These are phyloP conservation scores for Acorus calamus DNA, from an alignment of 106 monocot species.

Conservation along the genomic window DNA sequence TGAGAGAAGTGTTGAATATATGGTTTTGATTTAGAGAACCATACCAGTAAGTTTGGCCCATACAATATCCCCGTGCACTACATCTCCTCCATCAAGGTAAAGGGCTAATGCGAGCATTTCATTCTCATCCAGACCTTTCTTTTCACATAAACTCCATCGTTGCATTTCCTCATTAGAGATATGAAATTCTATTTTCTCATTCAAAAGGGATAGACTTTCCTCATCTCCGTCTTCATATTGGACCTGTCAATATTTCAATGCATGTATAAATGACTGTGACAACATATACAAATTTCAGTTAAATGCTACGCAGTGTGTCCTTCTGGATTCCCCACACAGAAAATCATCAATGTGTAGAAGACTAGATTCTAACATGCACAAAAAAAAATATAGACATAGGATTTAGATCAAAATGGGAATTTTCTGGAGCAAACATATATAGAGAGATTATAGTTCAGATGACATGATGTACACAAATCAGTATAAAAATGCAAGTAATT, in stretches of 20 bases:
- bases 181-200: conserved; percentile 74
- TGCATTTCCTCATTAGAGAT: conserved; percentile 53
- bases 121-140: conserved; percentile 44
- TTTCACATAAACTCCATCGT: conserved; percentile 47
- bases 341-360: no score
- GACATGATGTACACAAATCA: background rate
- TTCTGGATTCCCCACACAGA: no score
- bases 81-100: conserved; percentile 56
- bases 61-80: conserved; percentile 78
- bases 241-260: conserved; percentile 27
- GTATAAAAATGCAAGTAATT: background rate
- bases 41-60: conserved; percentile 97
- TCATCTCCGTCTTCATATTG: conserved; percentile 75
- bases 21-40: background rate
- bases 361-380: no score
- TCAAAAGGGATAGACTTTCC: conserved; percentile 39
- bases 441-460: no score
- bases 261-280: background rate
- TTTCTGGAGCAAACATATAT: background rate
- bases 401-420: background rate
- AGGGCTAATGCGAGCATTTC: conserved; percentile 82
- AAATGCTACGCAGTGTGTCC: background rate
- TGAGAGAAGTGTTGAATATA: background rate
- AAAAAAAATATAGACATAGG: background rate
- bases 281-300: background rate